Percentiles rank a stretch among this genome's conserved stretches.
These are phyloP conservation scores for Lepidopterella palustris DNA, from an alignment of 495 filamentous ascomycete genomes.

Conservation along the genomic window DNA sequence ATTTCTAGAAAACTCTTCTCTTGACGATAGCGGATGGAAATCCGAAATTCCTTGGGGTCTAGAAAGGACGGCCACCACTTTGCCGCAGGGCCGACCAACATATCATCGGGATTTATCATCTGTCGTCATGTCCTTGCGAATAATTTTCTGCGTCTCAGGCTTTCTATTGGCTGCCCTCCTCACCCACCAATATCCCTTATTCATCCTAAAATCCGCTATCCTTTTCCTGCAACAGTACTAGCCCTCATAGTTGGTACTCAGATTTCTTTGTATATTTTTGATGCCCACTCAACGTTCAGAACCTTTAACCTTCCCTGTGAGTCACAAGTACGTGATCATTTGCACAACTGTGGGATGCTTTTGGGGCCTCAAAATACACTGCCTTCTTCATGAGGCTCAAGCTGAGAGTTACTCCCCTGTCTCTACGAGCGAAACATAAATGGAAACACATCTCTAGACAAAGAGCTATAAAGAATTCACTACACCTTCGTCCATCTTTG, in stretches of 20 bases:
- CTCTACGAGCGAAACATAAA: conserved; percentile 20
- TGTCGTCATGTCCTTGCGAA: conserved; percentile 1
- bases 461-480: neutral
- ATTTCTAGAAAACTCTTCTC: neutral
- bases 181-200: neutral
- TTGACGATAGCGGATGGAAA: conserved; percentile 7
- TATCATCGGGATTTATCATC: neutral
- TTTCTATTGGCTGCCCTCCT: conserved; percentile 13
- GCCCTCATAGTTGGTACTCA: neutral
- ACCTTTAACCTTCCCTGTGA: conserved; percentile 15
- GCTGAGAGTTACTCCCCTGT: conserved; percentile 11
- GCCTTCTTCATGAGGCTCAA: conserved; percentile 11
- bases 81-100: conserved; percentile 4
- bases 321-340: conserved; percentile 13
- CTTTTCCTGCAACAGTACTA: conserved; percentile 15
- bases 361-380: conserved; percentile 2
- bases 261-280: neutral
- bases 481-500: neutral
- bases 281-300: conserved; percentile 15
- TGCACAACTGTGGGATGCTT: conserved; percentile 5
- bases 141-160: neutral
- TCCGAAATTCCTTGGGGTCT: conserved; percentile 6
- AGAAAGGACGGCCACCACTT: conserved; percentile 18
- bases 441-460: conserved; percentile 8
- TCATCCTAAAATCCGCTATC: neutral